Conservation (phyloP, 73 alveolate genomes). For the Paramecium biaurelia region DNA sequence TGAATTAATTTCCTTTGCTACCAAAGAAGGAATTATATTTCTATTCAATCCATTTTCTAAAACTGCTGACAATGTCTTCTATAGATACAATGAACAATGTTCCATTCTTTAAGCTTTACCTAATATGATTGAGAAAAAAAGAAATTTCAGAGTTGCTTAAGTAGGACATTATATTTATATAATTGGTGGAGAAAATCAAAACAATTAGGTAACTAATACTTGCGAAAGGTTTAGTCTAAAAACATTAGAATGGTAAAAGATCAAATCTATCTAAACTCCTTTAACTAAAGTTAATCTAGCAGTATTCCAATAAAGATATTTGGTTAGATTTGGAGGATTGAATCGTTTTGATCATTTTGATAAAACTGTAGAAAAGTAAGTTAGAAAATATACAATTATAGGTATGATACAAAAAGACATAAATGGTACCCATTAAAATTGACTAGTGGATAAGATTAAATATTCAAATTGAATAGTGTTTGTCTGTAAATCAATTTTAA, state of each 20-base stretch:
- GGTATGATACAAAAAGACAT: conserved; percentile 29
- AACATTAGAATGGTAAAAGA: not conserved
- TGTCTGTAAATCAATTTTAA: not conserved
- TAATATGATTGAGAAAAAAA: not conserved
- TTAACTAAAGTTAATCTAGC: not conserved
- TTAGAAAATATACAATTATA: not conserved
- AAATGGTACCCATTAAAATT: not conserved
- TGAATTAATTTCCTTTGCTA: conserved; percentile 10
- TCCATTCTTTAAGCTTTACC: not conserved
- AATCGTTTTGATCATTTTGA: conserved; percentile 18
- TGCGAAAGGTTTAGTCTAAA: not conserved
- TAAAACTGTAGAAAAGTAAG: conserved; percentile 8
- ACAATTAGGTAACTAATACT: not conserved
- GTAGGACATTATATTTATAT: not conserved
- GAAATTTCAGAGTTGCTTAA: conserved; percentile 28
- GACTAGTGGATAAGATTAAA: not conserved
- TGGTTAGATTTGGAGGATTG: conserved; percentile 4
- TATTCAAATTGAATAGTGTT: not conserved
- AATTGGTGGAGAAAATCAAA: not conserved
- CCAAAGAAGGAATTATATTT: not conserved
- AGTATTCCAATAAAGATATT: not conserved
- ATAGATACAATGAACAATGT: not conserved
- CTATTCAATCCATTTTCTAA: conserved; percentile 20
- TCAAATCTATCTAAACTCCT: not conserved
- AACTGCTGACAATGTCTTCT: not conserved